phyloP scores from a whole-genome alignment of 768 basidiomycete species.

The Suillus paluster region DNA sequence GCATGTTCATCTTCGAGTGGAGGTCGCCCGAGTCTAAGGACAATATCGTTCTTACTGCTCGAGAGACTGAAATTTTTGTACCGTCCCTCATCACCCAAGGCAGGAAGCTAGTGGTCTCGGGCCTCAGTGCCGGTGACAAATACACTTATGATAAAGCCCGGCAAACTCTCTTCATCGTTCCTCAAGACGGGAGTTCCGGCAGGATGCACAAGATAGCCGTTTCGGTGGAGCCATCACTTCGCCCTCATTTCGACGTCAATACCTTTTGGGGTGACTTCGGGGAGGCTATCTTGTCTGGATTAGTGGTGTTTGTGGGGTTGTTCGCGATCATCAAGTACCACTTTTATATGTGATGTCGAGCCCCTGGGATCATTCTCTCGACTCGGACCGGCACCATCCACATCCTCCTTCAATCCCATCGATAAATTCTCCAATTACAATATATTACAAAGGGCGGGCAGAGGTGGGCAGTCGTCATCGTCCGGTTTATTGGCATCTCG shows the following conservation, averaged over 20 bases:
- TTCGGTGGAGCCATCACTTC: slow-evolving; percentile 56
- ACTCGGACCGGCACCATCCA: background rate
- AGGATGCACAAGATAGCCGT: slow-evolving; percentile 56
- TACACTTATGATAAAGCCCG: slow-evolving; percentile 63
- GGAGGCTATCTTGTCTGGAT: slow-evolving; percentile 32
- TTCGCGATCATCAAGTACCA: slow-evolving; percentile 32
- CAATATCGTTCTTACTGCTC: slow-evolving; percentile 40
- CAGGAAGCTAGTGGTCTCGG: slow-evolving; percentile 60
- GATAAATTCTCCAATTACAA: background rate
- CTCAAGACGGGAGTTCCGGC: slow-evolving; percentile 46
- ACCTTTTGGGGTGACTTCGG: slow-evolving; percentile 68
- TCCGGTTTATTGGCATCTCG: background rate
- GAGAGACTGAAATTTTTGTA: slow-evolving; percentile 84
- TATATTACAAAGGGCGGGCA: background rate
- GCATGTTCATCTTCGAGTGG: slow-evolving; percentile 71
- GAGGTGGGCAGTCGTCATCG: background rate
- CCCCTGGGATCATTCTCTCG: background rate
- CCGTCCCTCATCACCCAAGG: slow-evolving; percentile 65
- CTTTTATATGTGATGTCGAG: slow-evolving; percentile 29
- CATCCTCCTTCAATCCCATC: background rate
- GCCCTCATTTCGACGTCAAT: slow-evolving; percentile 58
- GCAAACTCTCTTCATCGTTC: slow-evolving; percentile 78
- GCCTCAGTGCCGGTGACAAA: slow-evolving; percentile 53
- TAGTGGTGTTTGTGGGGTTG: slow-evolving; percentile 36
- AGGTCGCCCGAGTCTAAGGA: slow-evolving; percentile 31